These are phyloP conservation scores for Sugiyamaella floridensis DNA, from an alignment of 805 yeast species.

Conservation along the genomic window DNA sequence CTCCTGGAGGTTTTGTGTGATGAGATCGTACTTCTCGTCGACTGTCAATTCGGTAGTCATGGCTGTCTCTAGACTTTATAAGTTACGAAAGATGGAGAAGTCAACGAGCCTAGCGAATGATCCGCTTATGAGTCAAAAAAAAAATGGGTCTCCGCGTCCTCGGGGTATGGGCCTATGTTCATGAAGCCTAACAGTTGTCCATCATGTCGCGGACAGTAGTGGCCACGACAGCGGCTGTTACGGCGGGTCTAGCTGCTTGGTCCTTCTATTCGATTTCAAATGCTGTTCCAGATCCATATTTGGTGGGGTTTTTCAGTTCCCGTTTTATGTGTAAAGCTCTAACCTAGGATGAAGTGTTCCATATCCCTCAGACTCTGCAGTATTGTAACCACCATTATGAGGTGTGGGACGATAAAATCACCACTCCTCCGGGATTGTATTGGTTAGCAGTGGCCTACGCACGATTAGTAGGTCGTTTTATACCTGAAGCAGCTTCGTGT, in stretches of 20 bases:
- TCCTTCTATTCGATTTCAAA: constrained; percentile 2
- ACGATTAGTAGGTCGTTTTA: constrained; percentile 5
- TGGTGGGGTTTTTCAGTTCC: constrained; percentile 5
- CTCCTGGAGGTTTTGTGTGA: constrained; percentile 85
- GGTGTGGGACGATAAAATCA: constrained; percentile 83
- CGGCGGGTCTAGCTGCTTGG: constrained; percentile 9
- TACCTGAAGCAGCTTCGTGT: constrained; percentile 19
- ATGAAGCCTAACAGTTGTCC: too few relatives aligned
- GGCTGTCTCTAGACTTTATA: neutral
- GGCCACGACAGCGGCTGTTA: neutral
- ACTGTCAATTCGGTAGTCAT: constrained; percentile 9
- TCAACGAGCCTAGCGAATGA: too few relatives aligned
- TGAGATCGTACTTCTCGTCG: constrained; percentile 45
- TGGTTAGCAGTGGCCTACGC: constrained; percentile 35
- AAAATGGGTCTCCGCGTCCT: too few relatives aligned
- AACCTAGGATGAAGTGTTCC: constrained; percentile 69
- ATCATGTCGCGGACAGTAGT: neutral
- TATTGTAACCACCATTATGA: constrained; percentile 56
- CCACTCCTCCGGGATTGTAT: constrained; percentile 95
- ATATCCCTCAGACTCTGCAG: constrained; percentile 66
- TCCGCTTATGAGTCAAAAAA: too few relatives aligned
- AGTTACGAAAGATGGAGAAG: neutral
- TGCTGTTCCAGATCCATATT: constrained; percentile 24
- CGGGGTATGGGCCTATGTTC: too few relatives aligned
- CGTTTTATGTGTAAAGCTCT: neutral